A percentile compares a stretch with the other conserved stretches of the same genome.
Conservation (phyloP, 495 filamentous ascomycete species). For the Parachaetomium inaequale region DNA sequence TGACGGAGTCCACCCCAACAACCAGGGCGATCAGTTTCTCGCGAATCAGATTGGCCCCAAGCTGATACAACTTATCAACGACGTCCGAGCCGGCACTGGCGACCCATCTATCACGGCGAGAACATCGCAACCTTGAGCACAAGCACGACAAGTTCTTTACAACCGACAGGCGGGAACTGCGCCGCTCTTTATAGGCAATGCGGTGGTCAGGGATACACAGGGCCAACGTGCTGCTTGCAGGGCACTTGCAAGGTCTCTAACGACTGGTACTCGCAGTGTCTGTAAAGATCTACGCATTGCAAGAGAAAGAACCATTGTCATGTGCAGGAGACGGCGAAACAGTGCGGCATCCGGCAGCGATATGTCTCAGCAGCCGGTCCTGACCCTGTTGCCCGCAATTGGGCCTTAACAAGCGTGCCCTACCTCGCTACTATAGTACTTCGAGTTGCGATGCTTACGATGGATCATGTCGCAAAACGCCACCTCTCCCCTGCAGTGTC, state of each 20-base stretch:
- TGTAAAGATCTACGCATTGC: no score
- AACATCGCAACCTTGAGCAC: no score
- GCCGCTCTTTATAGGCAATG: conserved; percentile 1
- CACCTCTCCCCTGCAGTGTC: no score
- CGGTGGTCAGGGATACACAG: conserved; percentile 1
- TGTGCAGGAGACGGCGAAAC: no score
- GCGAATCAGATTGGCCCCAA: conserved; percentile 26
- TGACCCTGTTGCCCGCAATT: no score
- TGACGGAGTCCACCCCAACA: conserved; percentile 38
- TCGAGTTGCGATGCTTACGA: no score
- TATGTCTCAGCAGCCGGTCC: no score
- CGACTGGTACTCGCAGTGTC: conserved; percentile 13
- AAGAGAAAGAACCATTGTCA: no score
- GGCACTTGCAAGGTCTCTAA: conserved; percentile 9
- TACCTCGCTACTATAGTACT: no score
- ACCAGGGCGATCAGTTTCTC: conserved; percentile 33
- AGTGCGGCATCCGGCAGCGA: no score
- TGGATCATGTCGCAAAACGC: no score
- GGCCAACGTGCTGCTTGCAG: conserved; percentile 8
- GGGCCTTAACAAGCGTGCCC: no score
- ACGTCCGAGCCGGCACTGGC: neutral
- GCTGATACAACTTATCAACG: conserved; percentile 21
- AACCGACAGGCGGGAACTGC: conserved; percentile 4
- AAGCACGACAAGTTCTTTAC: neutral
- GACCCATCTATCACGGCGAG: neutral